phyloP scores from a whole-genome alignment of 192 early-diverging fungal genomes.

The Spizellomyces sp. region DNA sequence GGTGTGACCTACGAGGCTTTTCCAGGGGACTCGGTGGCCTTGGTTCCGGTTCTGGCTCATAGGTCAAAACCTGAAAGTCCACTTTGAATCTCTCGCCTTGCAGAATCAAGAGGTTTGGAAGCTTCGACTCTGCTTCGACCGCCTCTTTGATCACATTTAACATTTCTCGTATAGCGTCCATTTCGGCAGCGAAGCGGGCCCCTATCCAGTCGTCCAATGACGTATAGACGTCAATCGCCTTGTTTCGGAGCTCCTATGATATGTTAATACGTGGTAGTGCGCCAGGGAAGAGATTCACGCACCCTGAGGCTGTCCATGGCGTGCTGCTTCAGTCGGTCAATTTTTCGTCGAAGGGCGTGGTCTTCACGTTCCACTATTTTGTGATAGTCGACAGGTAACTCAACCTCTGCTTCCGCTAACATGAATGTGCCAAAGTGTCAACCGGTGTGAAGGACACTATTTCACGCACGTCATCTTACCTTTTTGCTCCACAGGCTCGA shows the following conservation, averaged over 20 bases:
- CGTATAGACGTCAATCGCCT: conserved; percentile 54
- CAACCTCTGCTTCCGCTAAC: conserved; percentile 49
- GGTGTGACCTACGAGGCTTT: conserved; percentile 39
- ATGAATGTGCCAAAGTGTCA: too few species aligned
- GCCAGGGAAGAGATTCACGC: conserved; percentile 4
- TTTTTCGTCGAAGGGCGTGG: conserved; percentile 40
- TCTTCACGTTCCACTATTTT: conserved; percentile 55
- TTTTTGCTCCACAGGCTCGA: conserved; percentile 16
- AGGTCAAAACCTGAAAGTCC: conserved; percentile 50
- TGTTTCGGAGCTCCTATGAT: conserved; percentile 52
- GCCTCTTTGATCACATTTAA: conserved; percentile 59
- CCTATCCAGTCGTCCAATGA: conserved; percentile 61
- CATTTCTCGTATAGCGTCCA: conserved; percentile 60
- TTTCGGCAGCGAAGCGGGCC: conserved; percentile 52
- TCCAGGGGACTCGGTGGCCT: conserved; percentile 57
- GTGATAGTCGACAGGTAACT: conserved; percentile 45
- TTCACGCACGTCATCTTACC: not conserved
- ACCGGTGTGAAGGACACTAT: not conserved
- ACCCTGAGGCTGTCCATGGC: conserved; percentile 44
- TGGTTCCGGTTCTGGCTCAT: conserved; percentile 58
- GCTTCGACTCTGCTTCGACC: conserved; percentile 52
- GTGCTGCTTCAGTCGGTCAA: conserved; percentile 47
- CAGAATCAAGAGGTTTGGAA: conserved; percentile 56
- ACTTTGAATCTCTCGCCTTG: conserved; percentile 60
- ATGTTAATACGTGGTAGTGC: not conserved